These are phyloP conservation scores for Globisporangium acanthophoron DNA, from an alignment of 352 stramenopile species.

Conservation along the genomic window DNA sequence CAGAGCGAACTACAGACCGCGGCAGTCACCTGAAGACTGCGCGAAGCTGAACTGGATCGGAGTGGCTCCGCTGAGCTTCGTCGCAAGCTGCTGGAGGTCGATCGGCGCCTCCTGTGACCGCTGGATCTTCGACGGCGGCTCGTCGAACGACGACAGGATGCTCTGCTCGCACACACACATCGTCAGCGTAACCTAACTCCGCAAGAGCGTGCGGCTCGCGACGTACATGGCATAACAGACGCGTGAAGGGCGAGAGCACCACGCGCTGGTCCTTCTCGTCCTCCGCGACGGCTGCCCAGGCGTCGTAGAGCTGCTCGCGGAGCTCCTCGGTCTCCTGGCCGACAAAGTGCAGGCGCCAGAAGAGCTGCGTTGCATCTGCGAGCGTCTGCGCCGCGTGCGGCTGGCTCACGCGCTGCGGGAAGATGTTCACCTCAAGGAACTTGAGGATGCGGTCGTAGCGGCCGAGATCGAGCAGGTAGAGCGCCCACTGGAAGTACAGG, in stretches of 20 bases:
- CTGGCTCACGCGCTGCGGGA: conserved; percentile 35
- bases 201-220: no score
- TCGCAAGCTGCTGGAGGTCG: conserved; percentile 32
- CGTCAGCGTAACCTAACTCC: neutral
- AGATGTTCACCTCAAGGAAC: conserved; percentile 73
- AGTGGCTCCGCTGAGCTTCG: conserved; percentile 20
- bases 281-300: conserved; percentile 36
- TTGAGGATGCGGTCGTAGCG: conserved; percentile 80
- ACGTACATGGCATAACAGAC: conserved; percentile 55
- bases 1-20: neutral
- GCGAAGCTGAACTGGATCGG: conserved; percentile 62
- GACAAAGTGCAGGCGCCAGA: conserved; percentile 79
- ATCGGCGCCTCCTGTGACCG: conserved; percentile 21
- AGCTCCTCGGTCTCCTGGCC: conserved; percentile 50
- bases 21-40: conserved; percentile 15
- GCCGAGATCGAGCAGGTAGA: conserved; percentile 77
- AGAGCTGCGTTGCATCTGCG: conserved; percentile 74
- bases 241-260: conserved; percentile 39
- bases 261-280: conserved; percentile 23
- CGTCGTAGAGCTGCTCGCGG: conserved; percentile 48
- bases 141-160: conserved; percentile 44
- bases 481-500: conserved; percentile 78
- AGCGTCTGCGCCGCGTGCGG: conserved; percentile 54
- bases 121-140: conserved; percentile 17
- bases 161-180: conserved; percentile 24